These are phyloP conservation scores for Apodospora peruviana DNA, from an alignment of 495 filamentous ascomycete genomes.

Conservation along the genomic window DNA sequence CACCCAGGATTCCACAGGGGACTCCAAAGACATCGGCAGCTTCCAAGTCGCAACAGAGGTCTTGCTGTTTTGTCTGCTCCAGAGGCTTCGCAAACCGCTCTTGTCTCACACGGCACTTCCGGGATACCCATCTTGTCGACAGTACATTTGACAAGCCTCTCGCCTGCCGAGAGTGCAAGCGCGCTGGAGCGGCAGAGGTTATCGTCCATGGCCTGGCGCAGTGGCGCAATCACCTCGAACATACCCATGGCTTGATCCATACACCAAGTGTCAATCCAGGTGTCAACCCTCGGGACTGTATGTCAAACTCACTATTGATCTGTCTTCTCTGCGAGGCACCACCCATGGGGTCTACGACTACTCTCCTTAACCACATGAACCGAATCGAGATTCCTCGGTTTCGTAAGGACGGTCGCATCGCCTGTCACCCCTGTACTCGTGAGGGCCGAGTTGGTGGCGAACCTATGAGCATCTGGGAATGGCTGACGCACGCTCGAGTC, in stretches of 20 bases:
- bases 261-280: slow-evolving; percentile 6
- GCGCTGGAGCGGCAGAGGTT: slow-evolving; percentile 5
- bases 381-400: slow-evolving; percentile 9
- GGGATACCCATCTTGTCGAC: slow-evolving; percentile 6
- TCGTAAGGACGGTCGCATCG: slow-evolving; percentile 3
- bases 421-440: slow-evolving; percentile 7
- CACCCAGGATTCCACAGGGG: neutral
- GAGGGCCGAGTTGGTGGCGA: slow-evolving; percentile 6
- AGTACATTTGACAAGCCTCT: slow-evolving; percentile 7
- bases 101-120: slow-evolving; percentile 7
- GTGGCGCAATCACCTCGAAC: slow-evolving; percentile 9
- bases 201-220: slow-evolving; percentile 3
- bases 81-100: slow-evolving; percentile 5
- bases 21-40: neutral
- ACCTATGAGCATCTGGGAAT: slow-evolving; percentile 8
- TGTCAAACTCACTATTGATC: slow-evolving; percentile 7
- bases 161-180: slow-evolving; percentile 4
- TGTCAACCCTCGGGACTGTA: slow-evolving; percentile 2
- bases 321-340: slow-evolving; percentile 8
- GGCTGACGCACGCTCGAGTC: slow-evolving; percentile 7
- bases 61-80: slow-evolving; percentile 7
- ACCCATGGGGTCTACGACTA: slow-evolving; percentile 5
- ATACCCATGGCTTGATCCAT: slow-evolving; percentile 9
- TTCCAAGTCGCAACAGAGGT: slow-evolving; percentile 1
- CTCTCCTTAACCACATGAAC: slow-evolving; percentile 10